These are phyloP conservation scores for Endogone sp. DNA, from an alignment of 192 early-diverging fungal species.

Conservation along the genomic window DNA sequence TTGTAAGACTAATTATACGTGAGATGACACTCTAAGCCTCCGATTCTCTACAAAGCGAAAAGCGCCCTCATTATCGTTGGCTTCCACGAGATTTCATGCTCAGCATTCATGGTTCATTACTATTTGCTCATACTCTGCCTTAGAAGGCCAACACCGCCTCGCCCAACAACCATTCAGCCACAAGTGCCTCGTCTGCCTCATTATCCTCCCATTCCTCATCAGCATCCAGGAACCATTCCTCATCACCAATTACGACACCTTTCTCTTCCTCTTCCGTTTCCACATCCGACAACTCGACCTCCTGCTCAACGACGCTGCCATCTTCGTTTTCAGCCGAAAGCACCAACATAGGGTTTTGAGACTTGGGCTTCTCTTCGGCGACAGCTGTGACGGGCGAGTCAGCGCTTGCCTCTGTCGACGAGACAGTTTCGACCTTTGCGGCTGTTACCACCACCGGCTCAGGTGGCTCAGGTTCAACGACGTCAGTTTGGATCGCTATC, in stretches of 20 bases:
- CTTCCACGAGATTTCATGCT: no score
- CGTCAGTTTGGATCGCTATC: neutral
- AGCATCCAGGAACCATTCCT: constrained; percentile 36
- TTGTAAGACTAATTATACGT: no score
- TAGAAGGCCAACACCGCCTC: constrained; percentile 3
- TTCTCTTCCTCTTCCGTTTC: neutral
- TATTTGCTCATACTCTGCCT: no score
- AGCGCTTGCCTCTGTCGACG: no score
- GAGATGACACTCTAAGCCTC: no score
- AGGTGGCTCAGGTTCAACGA: neutral
- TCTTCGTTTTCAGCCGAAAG: neutral
- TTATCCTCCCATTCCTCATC: constrained; percentile 33
- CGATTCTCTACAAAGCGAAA: no score
- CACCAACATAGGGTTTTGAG: neutral
- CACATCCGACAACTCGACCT: neutral
- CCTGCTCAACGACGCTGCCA: neutral
- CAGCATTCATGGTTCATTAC: no score
- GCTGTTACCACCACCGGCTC: neutral
- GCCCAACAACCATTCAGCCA: constrained; percentile 35
- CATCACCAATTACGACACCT: constrained; percentile 30
- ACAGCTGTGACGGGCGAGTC: no score
- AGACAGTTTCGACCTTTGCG: neutral
- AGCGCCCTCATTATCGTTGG: no score
- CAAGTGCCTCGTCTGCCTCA: constrained; percentile 22
- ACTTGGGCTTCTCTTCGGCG: neutral